Evolutionary conservation across 306 rosid species (phyloP), one percentile per base, ranked within the genome.

Genomic region (Lagenaria siceraria): DNA sequence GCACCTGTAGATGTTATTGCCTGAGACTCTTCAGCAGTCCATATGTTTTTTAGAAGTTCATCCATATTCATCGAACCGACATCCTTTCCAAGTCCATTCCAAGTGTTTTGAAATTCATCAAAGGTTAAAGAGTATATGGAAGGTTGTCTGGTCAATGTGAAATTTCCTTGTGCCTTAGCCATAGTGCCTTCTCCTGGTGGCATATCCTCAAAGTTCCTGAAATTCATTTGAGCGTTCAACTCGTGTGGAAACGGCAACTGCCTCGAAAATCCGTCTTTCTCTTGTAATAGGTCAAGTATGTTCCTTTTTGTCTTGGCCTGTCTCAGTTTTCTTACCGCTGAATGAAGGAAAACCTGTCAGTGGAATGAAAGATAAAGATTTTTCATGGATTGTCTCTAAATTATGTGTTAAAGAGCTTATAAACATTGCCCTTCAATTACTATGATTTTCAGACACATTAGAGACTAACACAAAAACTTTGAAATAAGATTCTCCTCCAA

Each of bases 51-150:
- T 84, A 95, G 81, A 64, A 95, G 91, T 74, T 95, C 99, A 82
- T 95, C 99, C 99, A 95, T 95, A 86, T 95, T 95, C 99, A 95
- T 92, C 0, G 99, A 95, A 46, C 97, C 97, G 75, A 89, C 91
- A 76, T 95, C 99, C 86, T 90, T 95, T 12, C 99, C 99, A 58
- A 78, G 3, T 31, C 96, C 92, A 54, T 95, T 92, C 72, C 87
- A 38, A 8, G 91, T 87, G 85, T 75, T 95, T 82, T 92, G 97
- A 29, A 95, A 85, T 90, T 92, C 97, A 76, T 95, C 99, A 84
- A 95, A 90, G 7, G 99, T 95, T 18, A 95, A 77, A 2, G 99
- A 87, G 87, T 92, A 95, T 17, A 95, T 42, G 2, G 99, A 90
- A 52, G 93, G 18, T 82, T 95, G 96, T 51, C 97, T 83, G 29